These are phyloP conservation scores for Colletotrichum sp. DNA, from an alignment of 2,329 filamentous ascomycete genomes.

Conservation along the genomic window DNA sequence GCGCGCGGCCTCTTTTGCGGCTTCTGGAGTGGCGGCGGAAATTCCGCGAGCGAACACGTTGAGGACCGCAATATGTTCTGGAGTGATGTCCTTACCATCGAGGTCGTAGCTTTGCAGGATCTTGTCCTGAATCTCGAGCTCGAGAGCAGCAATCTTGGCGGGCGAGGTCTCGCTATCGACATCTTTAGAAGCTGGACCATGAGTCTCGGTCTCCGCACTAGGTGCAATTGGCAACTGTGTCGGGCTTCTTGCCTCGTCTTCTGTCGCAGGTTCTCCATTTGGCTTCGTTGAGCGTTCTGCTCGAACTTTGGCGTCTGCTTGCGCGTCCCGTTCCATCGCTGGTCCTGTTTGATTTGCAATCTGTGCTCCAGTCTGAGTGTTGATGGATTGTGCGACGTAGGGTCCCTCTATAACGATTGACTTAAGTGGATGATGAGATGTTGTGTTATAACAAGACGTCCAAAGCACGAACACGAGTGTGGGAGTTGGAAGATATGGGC, in stretches of 20 bases:
- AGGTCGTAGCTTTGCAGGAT: neutral
- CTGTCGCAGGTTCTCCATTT: neutral
- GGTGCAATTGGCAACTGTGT: neutral
- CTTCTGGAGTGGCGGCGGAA: neutral
- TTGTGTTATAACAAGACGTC: neutral
- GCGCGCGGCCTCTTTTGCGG: neutral
- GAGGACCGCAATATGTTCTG: neutral
- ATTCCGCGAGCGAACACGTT: neutral
- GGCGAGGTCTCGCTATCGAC: neutral
- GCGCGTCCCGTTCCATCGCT: neutral
- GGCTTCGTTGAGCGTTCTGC: neutral
- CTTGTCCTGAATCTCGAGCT: neutral
- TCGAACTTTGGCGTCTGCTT: neutral
- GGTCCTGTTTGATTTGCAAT: neutral
- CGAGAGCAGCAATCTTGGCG: neutral
- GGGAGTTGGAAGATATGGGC: neutral
- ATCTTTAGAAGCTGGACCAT: neutral
- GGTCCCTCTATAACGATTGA: neutral
- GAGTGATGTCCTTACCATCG: neutral
- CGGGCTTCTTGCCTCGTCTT: neutral
- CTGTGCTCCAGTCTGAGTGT: neutral
- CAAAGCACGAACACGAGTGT: neutral
- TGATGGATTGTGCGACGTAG: neutral
- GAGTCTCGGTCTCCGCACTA: neutral
- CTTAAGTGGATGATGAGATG: neutral